Evolutionary conservation across 2,329 filamentous ascomycete species (phyloP).

Genomic region (Fusarium armeniacum): DNA sequence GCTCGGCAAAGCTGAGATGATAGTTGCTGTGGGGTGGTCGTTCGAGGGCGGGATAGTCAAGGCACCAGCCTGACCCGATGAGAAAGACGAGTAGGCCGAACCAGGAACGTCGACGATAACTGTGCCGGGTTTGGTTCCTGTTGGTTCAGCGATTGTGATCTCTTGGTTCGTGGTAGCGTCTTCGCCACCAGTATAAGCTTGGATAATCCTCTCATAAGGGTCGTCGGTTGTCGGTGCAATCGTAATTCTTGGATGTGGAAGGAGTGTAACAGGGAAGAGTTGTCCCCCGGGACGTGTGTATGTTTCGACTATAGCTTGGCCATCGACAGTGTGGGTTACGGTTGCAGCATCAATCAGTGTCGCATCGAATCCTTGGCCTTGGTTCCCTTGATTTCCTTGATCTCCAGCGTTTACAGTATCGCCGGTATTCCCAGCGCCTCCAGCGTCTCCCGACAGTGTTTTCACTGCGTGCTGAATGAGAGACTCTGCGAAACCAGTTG

Average conservation of each 20-base stretch:
- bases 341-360: conserved; percentile 22
- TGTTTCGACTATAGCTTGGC: conserved; percentile 18
- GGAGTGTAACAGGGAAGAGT: conserved; percentile 30
- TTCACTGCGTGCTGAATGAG: conserved; percentile 32
- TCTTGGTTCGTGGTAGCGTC: conserved; percentile 34
- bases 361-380: conserved; percentile 29
- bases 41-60: conserved; percentile 37
- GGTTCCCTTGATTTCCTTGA: conserved; percentile 11
- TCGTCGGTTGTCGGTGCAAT: conserved; percentile 33
- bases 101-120: conserved; percentile 36
- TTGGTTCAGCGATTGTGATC: conserved; percentile 38
- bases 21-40: conserved; percentile 33
- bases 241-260: conserved; percentile 38
- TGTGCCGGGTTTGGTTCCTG: conserved; percentile 36
- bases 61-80: conserved; percentile 33
- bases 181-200: conserved; percentile 36
- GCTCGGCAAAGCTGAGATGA: conserved; percentile 37
- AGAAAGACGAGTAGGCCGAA: conserved; percentile 35
- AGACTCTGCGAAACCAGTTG: conserved; percentile 28
- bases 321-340: conserved; percentile 13
- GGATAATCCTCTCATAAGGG: conserved; percentile 38
- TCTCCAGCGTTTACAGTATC: conserved; percentile 17
- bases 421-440: conserved; percentile 14
- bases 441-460: conserved; percentile 21
- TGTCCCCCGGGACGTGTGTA: conserved; percentile 25